Evolutionary conservation across 2,329 filamentous ascomycete genomes (phyloP), one percentile per base, ranked within the genome.

Genomic region (Fusarium xyrophilum): DNA sequence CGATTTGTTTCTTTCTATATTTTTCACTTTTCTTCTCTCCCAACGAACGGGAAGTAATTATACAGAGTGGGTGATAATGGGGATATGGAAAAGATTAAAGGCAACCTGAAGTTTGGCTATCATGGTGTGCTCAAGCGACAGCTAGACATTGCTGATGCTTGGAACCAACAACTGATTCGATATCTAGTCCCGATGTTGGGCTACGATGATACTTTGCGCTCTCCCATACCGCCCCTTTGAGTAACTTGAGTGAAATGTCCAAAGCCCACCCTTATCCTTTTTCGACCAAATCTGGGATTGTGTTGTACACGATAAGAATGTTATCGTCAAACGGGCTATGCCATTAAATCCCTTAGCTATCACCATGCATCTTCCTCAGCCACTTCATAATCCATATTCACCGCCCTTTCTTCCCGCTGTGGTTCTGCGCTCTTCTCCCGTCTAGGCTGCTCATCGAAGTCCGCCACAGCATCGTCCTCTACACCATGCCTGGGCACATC

Each of bases 361-460:
- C 75, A 80, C 81, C 83, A 86, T 40, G 80, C 81, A 51, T 83
- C 81, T 42, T 85, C 84, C 44, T 84, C 84, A 5, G 80, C 84
- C 21, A 85, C 82, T 63, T 86, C 84, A 65, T 86, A 86, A 57
- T 86, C 84, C 82, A 85, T 83, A 47, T 84, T 79, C 6, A 77
- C 77, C 44, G 78, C 74, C 39, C 77, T 72, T 38, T 75, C 74
- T 21, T 75, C 63, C 53, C 75, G 73, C 28, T 75, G 75, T 25
- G 57, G 60, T 51, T 62, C 65, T 32, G 56, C 61, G 30, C 60
- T 63, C 43, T 59, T 60, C 28, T 62, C 65, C 40, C 60, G 42
- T 13, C 54, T 38, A 23, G 57, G 43, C 35, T 67, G 50, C 9
- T 76, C 74, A 25, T 70, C 68, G 40, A 67, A 70, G 28, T 67